phyloP scores from a whole-genome alignment of 352 stramenopile species.

The Halophytophthora batemanensis region DNA sequence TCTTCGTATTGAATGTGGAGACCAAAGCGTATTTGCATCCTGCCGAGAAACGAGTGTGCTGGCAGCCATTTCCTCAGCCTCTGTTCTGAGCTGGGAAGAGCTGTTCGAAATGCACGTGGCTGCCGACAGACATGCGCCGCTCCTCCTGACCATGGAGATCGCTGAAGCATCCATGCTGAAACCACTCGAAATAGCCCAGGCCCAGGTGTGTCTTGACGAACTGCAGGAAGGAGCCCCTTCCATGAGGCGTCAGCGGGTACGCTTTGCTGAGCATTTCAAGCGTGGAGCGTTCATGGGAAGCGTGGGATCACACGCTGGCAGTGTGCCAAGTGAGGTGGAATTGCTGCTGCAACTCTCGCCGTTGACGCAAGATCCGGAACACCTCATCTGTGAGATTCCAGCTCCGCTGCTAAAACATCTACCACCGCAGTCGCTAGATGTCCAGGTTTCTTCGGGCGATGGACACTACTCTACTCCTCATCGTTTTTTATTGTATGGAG shows the following conservation, averaged over 20 bases:
- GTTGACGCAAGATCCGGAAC: conserved; percentile 39
- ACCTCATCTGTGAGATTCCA: conserved; percentile 35
- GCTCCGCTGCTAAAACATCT: conserved; percentile 9
- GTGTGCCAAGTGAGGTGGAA: conserved; percentile 39
- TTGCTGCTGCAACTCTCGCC: conserved; percentile 64
- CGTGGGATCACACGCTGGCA: neutral
- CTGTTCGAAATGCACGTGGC: conserved; percentile 60
- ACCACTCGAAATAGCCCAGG: conserved; percentile 42
- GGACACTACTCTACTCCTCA: conserved; percentile 41
- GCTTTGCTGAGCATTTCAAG: conserved; percentile 57
- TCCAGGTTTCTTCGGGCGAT: conserved; percentile 67
- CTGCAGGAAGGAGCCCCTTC: conserved; percentile 38
- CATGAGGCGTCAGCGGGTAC: conserved; percentile 17
- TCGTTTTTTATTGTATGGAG: conserved; percentile 45
- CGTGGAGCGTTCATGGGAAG: conserved; percentile 20
- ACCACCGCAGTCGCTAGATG: conserved; percentile 34
- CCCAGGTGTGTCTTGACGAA: conserved; percentile 27
- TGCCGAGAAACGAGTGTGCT: conserved; percentile 46
- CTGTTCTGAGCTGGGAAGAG: conserved; percentile 55
- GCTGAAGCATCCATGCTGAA: conserved; percentile 29
- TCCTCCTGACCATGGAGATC: conserved; percentile 52
- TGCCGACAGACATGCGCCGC: conserved; percentile 14
- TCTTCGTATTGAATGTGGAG: conserved; percentile 42
- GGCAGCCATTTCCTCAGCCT: conserved; percentile 23
- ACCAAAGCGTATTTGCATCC: conserved; percentile 37